phyloP scores from a whole-genome alignment of 2,329 filamentous ascomycete species.

The Fonsecaea erecta region DNA sequence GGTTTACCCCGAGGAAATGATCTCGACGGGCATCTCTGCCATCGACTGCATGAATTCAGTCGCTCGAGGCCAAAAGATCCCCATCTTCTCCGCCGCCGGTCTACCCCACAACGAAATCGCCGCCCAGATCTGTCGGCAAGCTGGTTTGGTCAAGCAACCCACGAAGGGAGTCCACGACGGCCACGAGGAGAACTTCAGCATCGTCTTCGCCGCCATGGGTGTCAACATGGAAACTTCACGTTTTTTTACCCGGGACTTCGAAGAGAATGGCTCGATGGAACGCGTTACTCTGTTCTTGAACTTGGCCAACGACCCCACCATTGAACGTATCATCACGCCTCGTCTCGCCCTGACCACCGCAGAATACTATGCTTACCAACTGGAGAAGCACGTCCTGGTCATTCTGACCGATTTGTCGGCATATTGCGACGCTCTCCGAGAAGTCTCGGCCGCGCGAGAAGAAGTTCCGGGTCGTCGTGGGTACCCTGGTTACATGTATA shows the following conservation, averaged over 20 bases:
- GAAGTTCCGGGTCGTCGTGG: conserved; percentile 99
- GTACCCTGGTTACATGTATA: conserved; percentile 99
- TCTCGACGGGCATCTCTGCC: conserved; percentile 97
- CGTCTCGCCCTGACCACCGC: conserved; percentile 97
- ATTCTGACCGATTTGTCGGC: conserved; percentile 97
- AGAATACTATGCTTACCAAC: conserved; percentile 99
- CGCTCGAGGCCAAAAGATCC: conserved; percentile 98
- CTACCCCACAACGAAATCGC: conserved; percentile 99
- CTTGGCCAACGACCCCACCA: conserved; percentile 97
- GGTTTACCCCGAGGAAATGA: conserved; percentile 99
- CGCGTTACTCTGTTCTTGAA: conserved; percentile 97
- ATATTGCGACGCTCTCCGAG: conserved; percentile 98
- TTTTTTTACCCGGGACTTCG: conserved; percentile 98
- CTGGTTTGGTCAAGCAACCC: conserved; percentile 85
- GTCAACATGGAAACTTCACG: conserved; percentile 98
- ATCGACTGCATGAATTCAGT: conserved; percentile 99
- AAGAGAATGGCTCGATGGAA: conserved; percentile 98
- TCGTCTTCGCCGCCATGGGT: conserved; percentile 99
- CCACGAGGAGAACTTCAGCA: conserved; percentile 99
- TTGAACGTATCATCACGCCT: conserved; percentile 99
- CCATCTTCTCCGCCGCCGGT: conserved; percentile 98
- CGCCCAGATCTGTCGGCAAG: conserved; percentile 97
- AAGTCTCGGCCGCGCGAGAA: conserved; percentile 96
- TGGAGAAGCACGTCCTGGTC: conserved; percentile 99
- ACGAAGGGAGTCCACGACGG: conserved; percentile 96